Base-by-base conservation (phyloP, 345 rosid genomes). In the Aethionema arabicum region DNA sequence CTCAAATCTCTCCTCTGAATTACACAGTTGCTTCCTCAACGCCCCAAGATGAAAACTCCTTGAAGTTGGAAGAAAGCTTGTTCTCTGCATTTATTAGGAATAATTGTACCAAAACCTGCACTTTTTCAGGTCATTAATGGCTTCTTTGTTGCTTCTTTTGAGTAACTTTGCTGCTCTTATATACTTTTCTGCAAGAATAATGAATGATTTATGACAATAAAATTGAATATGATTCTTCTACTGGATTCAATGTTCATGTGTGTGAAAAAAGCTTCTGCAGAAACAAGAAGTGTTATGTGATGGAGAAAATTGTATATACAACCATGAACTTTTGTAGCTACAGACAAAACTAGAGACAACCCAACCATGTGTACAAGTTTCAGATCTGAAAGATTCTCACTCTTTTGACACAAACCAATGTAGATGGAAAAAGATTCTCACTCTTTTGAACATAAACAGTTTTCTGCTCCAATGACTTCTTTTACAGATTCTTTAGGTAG, bases 401-500 rank as follows among this genome's bases (percentile, higher is more conserved):
- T 50, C 50, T 13, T 35, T 71, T 58, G 51, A 71, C 21, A 40
- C 21, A 21, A 38, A 4, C 13, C 46, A 49, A 21, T 50, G 16
- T 7, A 15, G 57, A 67, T 54, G 7, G 30, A 48, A 55, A 35
- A 50, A 40, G 7, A 71, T 32, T 50, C 64, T 43, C 70, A 64
- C 61, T 50, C 50, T 13, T 35, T 71, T 58, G 51, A 71, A 56
- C 57, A 52, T 5, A n/a, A 43, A 31, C 21, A 15, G 65, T 65
- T 52, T 11, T 37, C 37, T 52, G 49, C 33, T 31, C 66, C 61
- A 65, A 7, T 44, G 32, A 65, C 51, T 70, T 73, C 64, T 76
- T 79, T 75, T 43, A 43, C 77, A 51, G 54, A 12, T 35, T 64
- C 77, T 71, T 72, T 70, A 3, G 98, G 98, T 51, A 74, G 74